A percentile compares a stretch with the other conserved stretches of the same genome.
These are phyloP conservation scores for Ascomycota sp. DNA, from an alignment of 2,329 filamentous ascomycete species.

Conservation along the genomic window DNA sequence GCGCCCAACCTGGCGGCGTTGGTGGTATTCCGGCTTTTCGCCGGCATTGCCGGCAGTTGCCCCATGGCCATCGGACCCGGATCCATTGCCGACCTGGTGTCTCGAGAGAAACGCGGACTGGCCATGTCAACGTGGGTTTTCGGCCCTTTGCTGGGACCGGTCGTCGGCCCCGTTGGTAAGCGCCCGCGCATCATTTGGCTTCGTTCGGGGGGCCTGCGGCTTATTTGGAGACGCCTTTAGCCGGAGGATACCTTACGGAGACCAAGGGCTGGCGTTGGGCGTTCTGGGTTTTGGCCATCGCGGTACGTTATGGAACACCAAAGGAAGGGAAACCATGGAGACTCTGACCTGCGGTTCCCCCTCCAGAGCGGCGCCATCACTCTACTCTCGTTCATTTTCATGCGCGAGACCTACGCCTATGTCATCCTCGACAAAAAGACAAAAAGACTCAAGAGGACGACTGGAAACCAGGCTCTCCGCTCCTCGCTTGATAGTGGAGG, in stretches of 20 bases:
- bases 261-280: constrained; percentile 42
- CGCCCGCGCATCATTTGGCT: neutral
- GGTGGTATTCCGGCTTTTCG: constrained; percentile 46
- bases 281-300: constrained; percentile 34
- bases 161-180: constrained; percentile 15
- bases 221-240: constrained; percentile 14
- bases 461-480: constrained; percentile 22
- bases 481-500: constrained; percentile 23
- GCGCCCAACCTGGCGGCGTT: constrained; percentile 34
- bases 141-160: constrained; percentile 41
- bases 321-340: no score
- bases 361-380: no score
- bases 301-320: no score
- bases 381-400: no score
- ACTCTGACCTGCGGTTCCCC: no score
- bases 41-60: constrained; percentile 37
- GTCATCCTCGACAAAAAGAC: constrained; percentile 18
- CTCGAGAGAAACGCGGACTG: constrained; percentile 27
- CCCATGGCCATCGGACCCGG: constrained; percentile 40
- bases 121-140: constrained; percentile 37
- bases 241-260: constrained; percentile 39
- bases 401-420: constrained; percentile 26
- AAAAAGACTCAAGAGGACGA: no score
- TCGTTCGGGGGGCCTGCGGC: neutral
- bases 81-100: constrained; percentile 41